Evolutionary conservation across 2,329 filamentous ascomycete species (phyloP).

Genomic region (Talaromyces marneffei): DNA sequence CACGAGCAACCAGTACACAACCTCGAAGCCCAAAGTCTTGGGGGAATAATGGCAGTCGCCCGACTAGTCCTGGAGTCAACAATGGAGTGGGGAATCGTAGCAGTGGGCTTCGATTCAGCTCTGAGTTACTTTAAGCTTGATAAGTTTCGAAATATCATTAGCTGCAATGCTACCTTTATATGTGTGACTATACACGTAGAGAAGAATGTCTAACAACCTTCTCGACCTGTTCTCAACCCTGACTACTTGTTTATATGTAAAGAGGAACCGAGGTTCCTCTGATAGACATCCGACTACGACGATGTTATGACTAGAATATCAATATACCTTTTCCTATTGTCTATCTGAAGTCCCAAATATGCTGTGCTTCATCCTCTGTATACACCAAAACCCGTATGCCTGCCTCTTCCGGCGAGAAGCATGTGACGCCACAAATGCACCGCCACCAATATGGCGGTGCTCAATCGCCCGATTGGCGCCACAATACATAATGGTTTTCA

Average conservation of each 20-base stretch:
- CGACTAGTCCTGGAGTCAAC: constrained; percentile 35
- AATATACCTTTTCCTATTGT: neutral
- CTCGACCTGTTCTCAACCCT: neutral
- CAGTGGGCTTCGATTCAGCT: constrained; percentile 36
- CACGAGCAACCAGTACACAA: constrained; percentile 39
- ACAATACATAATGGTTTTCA: neutral
- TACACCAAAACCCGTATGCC: too few relatives aligned
- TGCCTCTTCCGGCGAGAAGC: neutral
- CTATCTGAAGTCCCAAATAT: neutral
- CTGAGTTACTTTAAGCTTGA: constrained; percentile 25
- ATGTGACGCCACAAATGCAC: neutral
- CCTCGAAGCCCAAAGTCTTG: constrained; percentile 37
- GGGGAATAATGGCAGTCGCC: constrained; percentile 32
- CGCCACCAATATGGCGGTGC: neutral
- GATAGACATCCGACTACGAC: neutral
- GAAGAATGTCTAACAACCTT: neutral
- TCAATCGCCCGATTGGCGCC: neutral
- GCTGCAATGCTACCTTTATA: neutral
- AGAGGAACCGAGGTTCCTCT: neutral
- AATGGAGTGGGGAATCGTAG: constrained; percentile 27
- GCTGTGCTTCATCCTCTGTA: too few relatives aligned
- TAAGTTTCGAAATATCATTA: neutral
- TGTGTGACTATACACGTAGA: neutral
- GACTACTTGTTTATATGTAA: neutral
- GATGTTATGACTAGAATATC: neutral